phyloP scores from a whole-genome alignment of 2,329 filamentous ascomycete species.

The Ceratocystis colombiana region DNA sequence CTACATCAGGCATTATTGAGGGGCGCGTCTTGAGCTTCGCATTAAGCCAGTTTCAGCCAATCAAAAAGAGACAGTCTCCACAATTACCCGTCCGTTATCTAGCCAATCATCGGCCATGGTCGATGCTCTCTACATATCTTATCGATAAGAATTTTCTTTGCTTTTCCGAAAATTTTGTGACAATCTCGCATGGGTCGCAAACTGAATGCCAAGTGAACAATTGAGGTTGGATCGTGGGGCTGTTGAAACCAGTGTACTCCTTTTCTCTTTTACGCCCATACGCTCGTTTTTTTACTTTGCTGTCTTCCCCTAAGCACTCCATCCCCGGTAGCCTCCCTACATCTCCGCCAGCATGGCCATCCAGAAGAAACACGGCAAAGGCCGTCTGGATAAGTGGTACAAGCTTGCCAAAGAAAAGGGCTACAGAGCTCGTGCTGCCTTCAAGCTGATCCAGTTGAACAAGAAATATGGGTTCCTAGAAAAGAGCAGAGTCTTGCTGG shows the following conservation, averaged over 20 bases:
- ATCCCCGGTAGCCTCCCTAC: neutral
- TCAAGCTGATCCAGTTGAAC: conserved; percentile 96
- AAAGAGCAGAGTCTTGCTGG: conserved; percentile 88
- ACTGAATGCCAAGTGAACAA: no score
- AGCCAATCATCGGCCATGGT: conserved; percentile 18
- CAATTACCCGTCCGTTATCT: neutral
- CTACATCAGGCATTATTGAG: no score
- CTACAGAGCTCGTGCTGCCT: conserved; percentile 87
- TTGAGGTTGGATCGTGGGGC: conserved; percentile 19
- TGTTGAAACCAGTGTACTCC: neutral
- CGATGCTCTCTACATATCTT: neutral
- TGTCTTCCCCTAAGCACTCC: neutral
- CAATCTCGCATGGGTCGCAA: neutral
- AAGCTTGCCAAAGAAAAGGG: conserved; percentile 97
- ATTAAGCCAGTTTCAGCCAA: conserved; percentile 17
- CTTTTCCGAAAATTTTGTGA: conserved; percentile 22
- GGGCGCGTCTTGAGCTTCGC: neutral
- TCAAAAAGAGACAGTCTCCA: neutral
- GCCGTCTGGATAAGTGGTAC: conserved; percentile 98
- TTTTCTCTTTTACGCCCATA: neutral
- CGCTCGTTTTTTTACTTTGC: conserved; percentile 1
- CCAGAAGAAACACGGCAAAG: conserved; percentile 98
- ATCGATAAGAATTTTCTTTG: conserved; percentile 24
- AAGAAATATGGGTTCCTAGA: conserved; percentile 98
- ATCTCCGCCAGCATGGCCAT: conserved; percentile 61